Evolutionary conservation across 2,329 filamentous ascomycete species (phyloP).

Genomic region (Blastomyces emzantsi): DNA sequence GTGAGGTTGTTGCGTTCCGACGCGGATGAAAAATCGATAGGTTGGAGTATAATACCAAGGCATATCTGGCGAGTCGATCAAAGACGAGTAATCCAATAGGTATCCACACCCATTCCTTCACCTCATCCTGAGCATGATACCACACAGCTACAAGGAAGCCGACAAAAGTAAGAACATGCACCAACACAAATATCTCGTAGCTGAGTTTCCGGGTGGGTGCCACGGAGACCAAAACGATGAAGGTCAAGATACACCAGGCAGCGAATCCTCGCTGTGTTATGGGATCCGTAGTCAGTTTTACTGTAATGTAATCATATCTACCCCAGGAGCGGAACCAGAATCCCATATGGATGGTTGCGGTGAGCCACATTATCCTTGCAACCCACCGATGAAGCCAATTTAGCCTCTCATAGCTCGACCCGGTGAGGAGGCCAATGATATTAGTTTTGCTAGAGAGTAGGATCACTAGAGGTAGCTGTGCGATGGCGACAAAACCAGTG

Average conservation of each 20-base stretch:
- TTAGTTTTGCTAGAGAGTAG: conserved; percentile 49
- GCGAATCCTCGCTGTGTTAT: conserved; percentile 45
- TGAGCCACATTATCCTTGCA: conserved; percentile 44
- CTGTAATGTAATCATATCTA: conserved; percentile 42
- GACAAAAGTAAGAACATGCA: conserved; percentile 45
- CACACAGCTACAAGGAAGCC: conserved; percentile 43
- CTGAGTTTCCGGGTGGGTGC: conserved; percentile 41
- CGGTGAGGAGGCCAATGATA: conserved; percentile 41
- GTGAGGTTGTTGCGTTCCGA: conserved; percentile 11
- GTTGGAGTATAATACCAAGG: conserved; percentile 33
- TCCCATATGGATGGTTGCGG: conserved; percentile 46
- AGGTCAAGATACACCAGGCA: conserved; percentile 44
- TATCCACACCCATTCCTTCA: conserved; percentile 40
- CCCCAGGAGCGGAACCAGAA: conserved; percentile 48
- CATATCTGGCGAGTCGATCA: conserved; percentile 35
- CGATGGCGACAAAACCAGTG: conserved; percentile 45
- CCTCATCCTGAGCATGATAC: conserved; percentile 40
- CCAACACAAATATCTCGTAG: conserved; percentile 48
- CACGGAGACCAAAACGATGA: conserved; percentile 44
- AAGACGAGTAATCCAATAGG: conserved; percentile 40
- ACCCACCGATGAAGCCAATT: conserved; percentile 48
- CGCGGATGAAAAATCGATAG: conserved; percentile 33
- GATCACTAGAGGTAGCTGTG: conserved; percentile 49
- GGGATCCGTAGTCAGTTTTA: conserved; percentile 41
- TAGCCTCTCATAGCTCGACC: conserved; percentile 42